Evolutionary conservation across 148 eudicot genomes (phyloP), one percentile per base, ranked within the genome.

Genomic region (Chenopodium quinoa): DNA sequence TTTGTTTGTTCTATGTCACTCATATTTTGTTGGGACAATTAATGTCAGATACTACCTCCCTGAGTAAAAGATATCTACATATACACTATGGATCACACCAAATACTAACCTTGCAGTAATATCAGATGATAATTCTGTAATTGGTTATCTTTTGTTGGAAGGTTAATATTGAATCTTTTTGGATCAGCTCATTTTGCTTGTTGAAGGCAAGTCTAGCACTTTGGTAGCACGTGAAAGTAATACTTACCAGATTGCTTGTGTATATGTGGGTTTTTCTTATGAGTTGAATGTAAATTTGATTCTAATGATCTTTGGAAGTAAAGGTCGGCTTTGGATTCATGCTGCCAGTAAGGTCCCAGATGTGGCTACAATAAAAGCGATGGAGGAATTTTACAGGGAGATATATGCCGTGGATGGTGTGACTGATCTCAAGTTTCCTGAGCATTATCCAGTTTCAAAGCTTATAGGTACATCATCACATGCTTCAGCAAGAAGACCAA

Each of bases 301-400:
- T 63, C 76, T 60, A 67, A 14, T 10, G 52, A 78, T 56, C 14
- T 44, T 67, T 29, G 79, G 47, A 73, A 66, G 16, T 75, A 31
- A 77, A 94, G 98, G 97, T 65, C 91, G 97, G 32, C 91, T 94
- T 78, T 94, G 98, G 98, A 94, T 94, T 80, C 98, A 94, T 88
- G 97, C 98, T 62, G 98, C 98, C 14, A 83, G 97, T 86, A 94
- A 94, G 88, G 88, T 94, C 79, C 97, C 98, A 62, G 98, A 93
- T 64, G 84, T 80, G 69, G 86, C 82, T 13, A 94, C 94, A 40
- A 88, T 93, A 68, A 93, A 87, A 87, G 95, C 95, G 31, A 93
- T 94, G 98, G 98, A 93, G 83, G 88, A 90, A 7, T 94, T 94
- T 80, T 94, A 94, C 84, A 88, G 90, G 83, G 94, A 93, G 88